Base-by-base conservation (phyloP, 2,329 filamentous ascomycete genomes). In the Colletotrichum echinochloae region DNA sequence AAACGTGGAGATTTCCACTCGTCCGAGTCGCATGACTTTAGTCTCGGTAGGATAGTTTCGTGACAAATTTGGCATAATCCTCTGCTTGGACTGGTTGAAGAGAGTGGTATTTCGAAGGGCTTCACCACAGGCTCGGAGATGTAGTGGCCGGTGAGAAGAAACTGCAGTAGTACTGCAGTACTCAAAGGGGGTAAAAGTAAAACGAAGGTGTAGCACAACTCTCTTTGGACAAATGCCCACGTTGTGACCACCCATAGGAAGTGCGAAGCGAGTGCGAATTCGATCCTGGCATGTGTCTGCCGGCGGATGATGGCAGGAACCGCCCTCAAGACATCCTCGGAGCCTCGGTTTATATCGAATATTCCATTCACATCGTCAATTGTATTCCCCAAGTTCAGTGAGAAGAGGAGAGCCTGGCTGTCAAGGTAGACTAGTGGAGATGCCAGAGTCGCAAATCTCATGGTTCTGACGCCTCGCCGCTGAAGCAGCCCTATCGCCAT, bases 301-400 rank as follows among this genome's bases (percentile, higher is more conserved):
- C 18, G 9, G 16, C 18, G 9, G 16, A 18, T 2, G 16, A 41
- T 41, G 7, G 12, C 5, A 41, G 39, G 39, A 20, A 20, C 3
- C 18, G 18, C 18, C 16, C 18, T 41, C 20, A 5, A 41, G 20
- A 6, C 39, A 8, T 20, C 39, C 39, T 2, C 8, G 6, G 5
- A 8, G 39, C 1, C 18, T 20, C 5, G 12, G 5, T 0, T 6
- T 1, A 41, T 4, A 41, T 3, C 2, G 39, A 20, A 3, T n/a
- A n/a, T n/a, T n/a, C n/a, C n/a, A n/a, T n/a, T n/a, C n/a, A n/a
- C n/a, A n/a, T n/a, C n/a, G n/a, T n/a, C n/a, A 41, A 41, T 3
- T 2, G 6, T 18, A 41, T 7, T 2, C 8, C 39, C 39, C 39
- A 41, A 3, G 16, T 2, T 41, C 16, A 41, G 39, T 6, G 39